Base-by-base conservation (phyloP, 1,284 basidiomycete species). In the Cryptococcus hybrid region DNA sequence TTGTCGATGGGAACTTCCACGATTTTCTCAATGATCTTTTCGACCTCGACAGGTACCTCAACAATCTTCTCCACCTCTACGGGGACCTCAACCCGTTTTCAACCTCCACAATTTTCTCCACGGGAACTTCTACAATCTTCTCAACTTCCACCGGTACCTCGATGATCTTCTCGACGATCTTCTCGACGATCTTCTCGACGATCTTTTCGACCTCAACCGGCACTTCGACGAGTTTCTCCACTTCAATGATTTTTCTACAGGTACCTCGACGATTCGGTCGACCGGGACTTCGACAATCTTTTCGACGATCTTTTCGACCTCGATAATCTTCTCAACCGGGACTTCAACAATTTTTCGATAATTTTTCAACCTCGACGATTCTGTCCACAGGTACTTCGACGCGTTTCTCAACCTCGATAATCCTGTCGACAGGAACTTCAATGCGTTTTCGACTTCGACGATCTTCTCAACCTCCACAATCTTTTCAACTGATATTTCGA, bases 201-300 rank as follows among this genome's bases (percentile, higher is more conserved):
- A 71, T 62, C 68, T 60, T 66, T 55, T 78, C 74, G 40, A 76
- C 71, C 40, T 73, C 71, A 13, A 77, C 73, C 13, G 70, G 66
- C 8, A 71, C 65, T 43, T 75, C 68, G 6, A 75, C 70, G 7
- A 57, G 58, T 57, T 69, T 71, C 51, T 77, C 71, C 37, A 70
- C 71, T 48, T 73, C 70, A 35, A 80, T 63, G 24, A 62, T 63
- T 60, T 65, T 60, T 46, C 68, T 62, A 73, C 65, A 12, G 47
- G 47, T 52, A 67, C 69, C 47, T 76, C 75, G 18, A 72, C 69
- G 4, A 65, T 60, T 35, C 71, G 61, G 12, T 56, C 52, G 13
- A n/a, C 37, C 18, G 56, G 51, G 65, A 40, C 72, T 42, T 59
- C 55, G 48, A 46, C 76, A 57, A 61, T 49, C 8, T 69, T 63